A percentile compares a stretch with the other conserved stretches of the same genome.
Conservation (phyloP, 1,139 yeast species). For the Scheffersomyces illinoinensis region DNA sequence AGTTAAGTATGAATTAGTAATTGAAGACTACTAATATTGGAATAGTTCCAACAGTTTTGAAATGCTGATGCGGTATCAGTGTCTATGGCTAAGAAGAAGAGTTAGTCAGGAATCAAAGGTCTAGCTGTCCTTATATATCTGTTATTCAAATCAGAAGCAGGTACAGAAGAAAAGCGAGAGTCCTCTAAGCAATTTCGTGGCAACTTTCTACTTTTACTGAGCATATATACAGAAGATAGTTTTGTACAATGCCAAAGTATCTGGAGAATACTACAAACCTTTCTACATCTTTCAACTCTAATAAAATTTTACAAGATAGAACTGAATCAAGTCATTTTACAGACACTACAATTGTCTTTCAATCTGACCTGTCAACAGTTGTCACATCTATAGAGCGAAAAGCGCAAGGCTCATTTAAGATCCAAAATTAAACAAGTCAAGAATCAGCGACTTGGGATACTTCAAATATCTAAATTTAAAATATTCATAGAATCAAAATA, state of each 20-base stretch:
- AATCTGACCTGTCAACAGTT: no score
- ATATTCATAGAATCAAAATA: slow-evolving; percentile 7
- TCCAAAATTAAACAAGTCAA: no score
- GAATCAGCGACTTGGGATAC: not conserved
- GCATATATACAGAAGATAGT: not conserved
- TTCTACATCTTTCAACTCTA: no score
- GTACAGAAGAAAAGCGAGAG: not conserved
- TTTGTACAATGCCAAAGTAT: not conserved
- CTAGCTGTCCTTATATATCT: not conserved
- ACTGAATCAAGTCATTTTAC: no score
- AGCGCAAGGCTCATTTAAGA: no score
- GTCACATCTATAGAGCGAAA: no score
- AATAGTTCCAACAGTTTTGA: not conserved
- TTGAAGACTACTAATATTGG: not conserved
- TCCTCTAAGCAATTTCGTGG: not conserved
- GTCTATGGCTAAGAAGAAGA: not conserved
- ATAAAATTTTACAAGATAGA: no score
- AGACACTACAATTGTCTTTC: no score
- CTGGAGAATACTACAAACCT: not conserved
- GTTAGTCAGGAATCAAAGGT: not conserved
- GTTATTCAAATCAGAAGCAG: not conserved
- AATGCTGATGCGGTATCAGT: not conserved
- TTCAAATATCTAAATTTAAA: no score
- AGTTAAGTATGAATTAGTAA: no score
- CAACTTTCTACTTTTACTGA: not conserved